Conservation (phyloP, 306 rosid species). For the Abrus pulchellus region DNA sequence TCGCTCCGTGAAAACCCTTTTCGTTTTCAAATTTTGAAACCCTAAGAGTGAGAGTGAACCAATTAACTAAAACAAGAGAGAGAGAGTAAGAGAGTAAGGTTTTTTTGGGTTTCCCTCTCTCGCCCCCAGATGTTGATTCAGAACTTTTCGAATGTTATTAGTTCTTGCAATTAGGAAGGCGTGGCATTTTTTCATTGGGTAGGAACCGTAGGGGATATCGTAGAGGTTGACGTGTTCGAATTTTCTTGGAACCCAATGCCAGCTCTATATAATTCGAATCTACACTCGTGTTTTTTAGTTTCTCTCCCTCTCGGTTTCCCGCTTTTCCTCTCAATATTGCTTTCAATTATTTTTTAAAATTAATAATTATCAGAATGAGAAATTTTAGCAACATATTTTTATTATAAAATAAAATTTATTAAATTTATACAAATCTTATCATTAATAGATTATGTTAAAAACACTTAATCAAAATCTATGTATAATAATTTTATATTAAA, state of each 20-base stretch:
- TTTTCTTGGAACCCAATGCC: background rate
- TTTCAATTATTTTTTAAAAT: too few species aligned
- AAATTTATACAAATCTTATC: too few species aligned
- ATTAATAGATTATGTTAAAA: too few species aligned
- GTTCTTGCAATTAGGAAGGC: slow-evolving; percentile 11
- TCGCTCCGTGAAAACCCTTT: slow-evolving; percentile 19
- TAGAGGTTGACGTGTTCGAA: background rate
- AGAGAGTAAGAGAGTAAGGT: background rate
- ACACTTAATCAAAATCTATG: too few species aligned
- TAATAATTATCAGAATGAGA: too few species aligned
- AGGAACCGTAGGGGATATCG: background rate
- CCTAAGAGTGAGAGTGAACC: slow-evolving; percentile 41
- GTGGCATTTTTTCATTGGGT: slow-evolving; percentile 30
- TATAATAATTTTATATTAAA: too few species aligned
- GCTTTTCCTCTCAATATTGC: background rate
- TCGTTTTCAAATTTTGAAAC: slow-evolving; percentile 38
- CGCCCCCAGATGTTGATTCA: background rate
- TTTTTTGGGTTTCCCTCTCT: slow-evolving; percentile 1
- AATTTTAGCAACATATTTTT: too few species aligned
- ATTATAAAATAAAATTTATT: too few species aligned
- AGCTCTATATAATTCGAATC: background rate
- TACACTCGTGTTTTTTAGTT: background rate
- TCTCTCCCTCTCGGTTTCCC: slow-evolving; percentile 22
- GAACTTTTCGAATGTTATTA: slow-evolving; percentile 4
- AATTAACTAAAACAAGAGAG: background rate